Base-by-base conservation (phyloP, 225 moss, liverwort and hornwort species). In the Pseudisothecium myosuroides region DNA sequence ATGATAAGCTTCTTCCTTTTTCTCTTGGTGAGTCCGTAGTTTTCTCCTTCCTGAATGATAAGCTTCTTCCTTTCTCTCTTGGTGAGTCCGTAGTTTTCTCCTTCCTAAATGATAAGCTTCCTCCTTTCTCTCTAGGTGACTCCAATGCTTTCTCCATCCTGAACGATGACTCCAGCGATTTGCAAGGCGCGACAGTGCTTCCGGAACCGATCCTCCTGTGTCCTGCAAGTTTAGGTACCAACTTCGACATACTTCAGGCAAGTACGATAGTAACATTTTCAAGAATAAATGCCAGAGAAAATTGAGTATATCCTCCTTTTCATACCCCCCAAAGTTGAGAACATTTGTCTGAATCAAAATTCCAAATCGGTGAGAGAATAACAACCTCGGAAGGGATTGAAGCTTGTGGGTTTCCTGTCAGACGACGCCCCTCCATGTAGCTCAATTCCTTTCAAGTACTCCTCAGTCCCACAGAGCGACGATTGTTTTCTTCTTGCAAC, bases 151-250 rank as follows among this genome's bases (percentile, higher is more conserved):
- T 81, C 32, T 82, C 82, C 58, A 89, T 92, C 55, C 92, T 84
- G 68, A 84, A 87, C 52, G 90, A 86, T 41, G 88, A 88, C 87
- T 89, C 84, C 55, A 86, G 82, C 80, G 84, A 82, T 80, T 90
- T 92, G 89, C 82, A 85, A 58, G 73, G 76, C 24, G 92, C 52
- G 47, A 90, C 81, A 31, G 87, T 90, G 87, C 87, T 89, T 85
- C 93, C 92, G 63, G 93, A 93, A 54, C 89, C 92, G 80, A 89
- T 85, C 68, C 92, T 87, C 87, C 83, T 90, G 89, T 93, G 93
- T 29, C 90, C 93, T 93, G 85, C 56, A 85, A 86, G 61, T 67
- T 54, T 16, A 39, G 58, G 49, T 50, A 36, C 81, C 62, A 73
- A 87, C 28, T 76, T 47, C 45, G 66, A 10, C 71, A 85, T 49